phyloP scores from a whole-genome alignment of 139 green algal genomes.

The Trebouxia sp. region DNA sequence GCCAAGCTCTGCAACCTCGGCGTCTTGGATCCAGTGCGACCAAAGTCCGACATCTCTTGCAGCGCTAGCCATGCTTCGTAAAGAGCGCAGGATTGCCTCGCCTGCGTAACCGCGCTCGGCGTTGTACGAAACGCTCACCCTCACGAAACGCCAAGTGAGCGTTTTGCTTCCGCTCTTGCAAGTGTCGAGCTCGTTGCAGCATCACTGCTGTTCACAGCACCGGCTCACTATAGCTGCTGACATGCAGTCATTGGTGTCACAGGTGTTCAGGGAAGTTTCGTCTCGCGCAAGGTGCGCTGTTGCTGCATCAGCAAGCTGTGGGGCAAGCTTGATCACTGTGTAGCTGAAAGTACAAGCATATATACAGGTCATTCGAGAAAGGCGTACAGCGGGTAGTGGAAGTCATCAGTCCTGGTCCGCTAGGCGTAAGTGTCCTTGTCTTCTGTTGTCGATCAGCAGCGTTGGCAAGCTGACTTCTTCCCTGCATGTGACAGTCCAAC shows the following conservation, averaged over 20 bases:
- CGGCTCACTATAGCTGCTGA: too few relatives aligned
- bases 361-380: neutral
- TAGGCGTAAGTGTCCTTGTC: neutral
- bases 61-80: too few relatives aligned
- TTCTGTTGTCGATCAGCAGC: too few relatives aligned
- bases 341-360: neutral
- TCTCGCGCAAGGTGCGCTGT: neutral
- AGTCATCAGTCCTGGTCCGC: conserved; percentile 4
- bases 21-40: neutral
- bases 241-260: neutral
- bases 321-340: too few relatives aligned
- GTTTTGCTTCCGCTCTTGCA: too few relatives aligned
- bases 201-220: neutral
- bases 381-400: conserved; percentile 20
- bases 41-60: neutral
- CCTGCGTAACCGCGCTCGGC: too few relatives aligned
- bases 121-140: too few relatives aligned
- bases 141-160: too few relatives aligned
- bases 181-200: too few relatives aligned
- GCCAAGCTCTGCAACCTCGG: neutral
- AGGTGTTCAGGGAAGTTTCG: neutral
- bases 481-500: neutral
- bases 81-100: too few relatives aligned
- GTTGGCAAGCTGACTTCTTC: neutral
- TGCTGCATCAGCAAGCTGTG: too few relatives aligned